Percentiles rank a stretch among this genome's conserved stretches.
Evolutionary conservation across 73 alveolate species (phyloP).

Genomic region (Paramecium biaurelia): DNA sequence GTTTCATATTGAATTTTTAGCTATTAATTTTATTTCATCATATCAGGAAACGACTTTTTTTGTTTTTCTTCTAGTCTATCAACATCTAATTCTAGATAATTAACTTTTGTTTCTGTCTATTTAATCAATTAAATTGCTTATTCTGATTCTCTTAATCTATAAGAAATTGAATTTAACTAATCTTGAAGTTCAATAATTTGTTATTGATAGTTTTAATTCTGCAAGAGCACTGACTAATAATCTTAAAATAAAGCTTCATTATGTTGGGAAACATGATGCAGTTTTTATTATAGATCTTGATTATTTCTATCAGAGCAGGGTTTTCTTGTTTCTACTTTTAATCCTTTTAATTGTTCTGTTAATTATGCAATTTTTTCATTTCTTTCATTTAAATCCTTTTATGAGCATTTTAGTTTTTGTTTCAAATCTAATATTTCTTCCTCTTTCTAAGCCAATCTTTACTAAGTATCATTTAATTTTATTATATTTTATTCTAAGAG

Average conservation of each 20-base stretch:
- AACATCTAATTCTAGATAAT: not conserved
- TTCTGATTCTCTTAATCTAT: slow-evolving; percentile 29
- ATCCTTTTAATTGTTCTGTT: not conserved
- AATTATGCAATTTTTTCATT: not conserved
- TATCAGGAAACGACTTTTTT: not conserved
- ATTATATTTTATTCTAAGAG: not conserved
- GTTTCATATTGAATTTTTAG: not conserved
- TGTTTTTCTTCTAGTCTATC: slow-evolving; percentile 8
- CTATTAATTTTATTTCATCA: not conserved
- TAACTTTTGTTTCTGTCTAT: slow-evolving; percentile 31
- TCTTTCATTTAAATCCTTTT: not conserved
- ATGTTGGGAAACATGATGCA: not conserved
- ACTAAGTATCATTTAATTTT: not conserved
- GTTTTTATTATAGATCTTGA: not conserved
- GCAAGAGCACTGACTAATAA: not conserved
- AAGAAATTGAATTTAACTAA: not conserved
- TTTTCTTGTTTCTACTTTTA: not conserved
- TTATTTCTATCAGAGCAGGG: not conserved
- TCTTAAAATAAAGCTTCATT: not conserved
- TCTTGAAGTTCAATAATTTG: slow-evolving; percentile 27
- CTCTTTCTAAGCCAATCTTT: not conserved
- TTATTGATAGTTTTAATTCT: not conserved
- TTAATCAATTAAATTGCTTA: slow-evolving; percentile 8
- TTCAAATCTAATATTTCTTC: not conserved
- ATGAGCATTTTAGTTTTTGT: not conserved